Base-by-base conservation (phyloP, 495 filamentous ascomycete species). In the Coniosporium apollinis region DNA sequence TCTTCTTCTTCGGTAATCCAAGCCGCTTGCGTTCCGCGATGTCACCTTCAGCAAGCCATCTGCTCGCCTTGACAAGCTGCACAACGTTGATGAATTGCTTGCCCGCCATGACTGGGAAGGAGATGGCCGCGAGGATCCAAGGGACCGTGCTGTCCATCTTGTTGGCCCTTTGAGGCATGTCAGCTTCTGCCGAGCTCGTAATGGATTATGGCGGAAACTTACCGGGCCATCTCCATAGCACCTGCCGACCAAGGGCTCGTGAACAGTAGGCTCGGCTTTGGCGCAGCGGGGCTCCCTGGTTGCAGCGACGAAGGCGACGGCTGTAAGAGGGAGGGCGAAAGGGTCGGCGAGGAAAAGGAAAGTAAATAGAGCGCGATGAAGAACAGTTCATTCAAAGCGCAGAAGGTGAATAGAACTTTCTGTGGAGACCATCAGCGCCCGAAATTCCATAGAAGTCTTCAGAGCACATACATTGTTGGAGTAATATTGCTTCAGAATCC, bases 331-430 rank as follows among this genome's bases (percentile, higher is more conserved):
- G 77, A 79, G 0, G 86, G 83, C 2, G 82, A 85, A 37, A 94
- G 70, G 19, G 68, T 66, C 1, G 86, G 86, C 24, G 79, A 86
- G 30, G 77, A 84, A 69, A 99, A 99, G 46, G 85, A 93, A 29
- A 99, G 74, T 28, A 99, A 80, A 64, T 99, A 99, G 43, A 96
- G 70, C 29, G 84, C 85, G 53, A 99, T 85, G 66, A 96, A 99
- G 67, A 93, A 96, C 39, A 81, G 55, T 58, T 99, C 91, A 57
- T 96, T 96, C 22, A 89, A 61, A 30, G 72, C 67, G 59, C 91
- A 99, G 62, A 79, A 82, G 42, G 80, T 50, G 66, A 96, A 96
- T 37, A 99, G 69, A 14, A 99, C 85, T 40, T 64, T 77, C 91
- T 97, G 50, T 10, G 21, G 19, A 2, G 5, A 41, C 13, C 32